These are phyloP conservation scores for Cerioporus squamosus DNA, from an alignment of 1,284 basidiomycete species.

Conservation along the genomic window DNA sequence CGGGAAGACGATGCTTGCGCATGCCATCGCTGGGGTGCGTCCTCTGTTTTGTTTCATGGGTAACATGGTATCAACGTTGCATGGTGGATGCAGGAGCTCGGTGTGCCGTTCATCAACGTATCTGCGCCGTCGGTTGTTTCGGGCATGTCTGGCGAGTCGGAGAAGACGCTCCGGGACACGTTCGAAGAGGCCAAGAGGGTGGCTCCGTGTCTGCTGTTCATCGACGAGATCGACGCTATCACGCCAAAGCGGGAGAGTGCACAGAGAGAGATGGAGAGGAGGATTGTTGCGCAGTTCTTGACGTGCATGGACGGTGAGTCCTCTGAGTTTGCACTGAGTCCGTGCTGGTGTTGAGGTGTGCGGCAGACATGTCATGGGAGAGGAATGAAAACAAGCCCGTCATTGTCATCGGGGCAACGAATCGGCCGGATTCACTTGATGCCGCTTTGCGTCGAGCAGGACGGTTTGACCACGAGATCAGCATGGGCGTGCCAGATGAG, in stretches of 20 bases:
- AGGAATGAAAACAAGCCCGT: slow-evolving; percentile 90
- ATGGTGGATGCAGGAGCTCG: slow-evolving; percentile 68
- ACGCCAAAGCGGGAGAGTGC: slow-evolving; percentile 98
- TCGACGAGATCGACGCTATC: slow-evolving; percentile 98
- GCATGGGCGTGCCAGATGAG: slow-evolving; percentile 96
- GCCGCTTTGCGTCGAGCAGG: slow-evolving; percentile 92
- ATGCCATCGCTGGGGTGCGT: slow-evolving; percentile 91
- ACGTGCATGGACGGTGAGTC: slow-evolving; percentile 94
- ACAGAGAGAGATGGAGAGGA: slow-evolving; percentile 95
- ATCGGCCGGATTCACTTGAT: slow-evolving; percentile 93
- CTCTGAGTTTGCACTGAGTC: neutral
- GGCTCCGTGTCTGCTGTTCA: slow-evolving; percentile 90
- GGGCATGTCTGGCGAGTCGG: slow-evolving; percentile 97
- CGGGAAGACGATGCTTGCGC: slow-evolving; percentile 92
- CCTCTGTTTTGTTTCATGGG: slow-evolving; percentile 11
- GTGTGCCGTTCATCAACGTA: slow-evolving; percentile 91
- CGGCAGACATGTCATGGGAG: slow-evolving; percentile 86
- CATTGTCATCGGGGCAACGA: slow-evolving; percentile 95
- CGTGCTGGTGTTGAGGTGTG: neutral
- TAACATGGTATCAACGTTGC: neutral
- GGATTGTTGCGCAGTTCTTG: slow-evolving; percentile 96
- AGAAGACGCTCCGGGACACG: slow-evolving; percentile 93
- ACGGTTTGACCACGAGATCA: slow-evolving; percentile 96
- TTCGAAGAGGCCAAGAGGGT: slow-evolving; percentile 96
- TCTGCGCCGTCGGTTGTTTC: slow-evolving; percentile 95